Evolutionary conservation across 1,139 yeast species (phyloP).

Genomic region (Suhomyces chickasaworum): DNA sequence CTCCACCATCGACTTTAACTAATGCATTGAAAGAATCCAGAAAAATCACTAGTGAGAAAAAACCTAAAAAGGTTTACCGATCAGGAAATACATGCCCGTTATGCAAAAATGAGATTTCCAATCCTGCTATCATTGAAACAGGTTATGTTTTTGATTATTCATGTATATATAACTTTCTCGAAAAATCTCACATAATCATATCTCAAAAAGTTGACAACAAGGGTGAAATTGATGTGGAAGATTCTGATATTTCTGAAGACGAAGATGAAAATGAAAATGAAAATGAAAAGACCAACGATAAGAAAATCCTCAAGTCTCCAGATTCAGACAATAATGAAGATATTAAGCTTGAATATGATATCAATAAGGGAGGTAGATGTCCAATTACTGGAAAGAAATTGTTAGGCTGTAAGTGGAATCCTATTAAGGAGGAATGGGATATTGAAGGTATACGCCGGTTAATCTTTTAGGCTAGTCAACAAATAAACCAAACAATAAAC

Average conservation of each 20-base stretch:
- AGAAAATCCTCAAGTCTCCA: conserved; percentile 18
- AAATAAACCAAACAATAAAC: no score
- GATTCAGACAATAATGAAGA: neutral
- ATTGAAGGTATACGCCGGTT: conserved; percentile 74
- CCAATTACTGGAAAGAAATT: conserved; percentile 79
- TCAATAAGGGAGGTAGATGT: conserved; percentile 69
- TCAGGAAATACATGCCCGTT: conserved; percentile 62
- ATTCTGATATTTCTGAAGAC: conserved; percentile 19
- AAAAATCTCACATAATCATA: conserved; percentile 44
- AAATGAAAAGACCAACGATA: conserved; percentile 14
- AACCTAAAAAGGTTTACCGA: conserved; percentile 23
- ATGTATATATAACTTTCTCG: conserved; percentile 72
- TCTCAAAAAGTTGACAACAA: conserved; percentile 22
- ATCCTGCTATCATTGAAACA: conserved; percentile 88
- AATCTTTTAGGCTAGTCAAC: no score
- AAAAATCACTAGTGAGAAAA: conserved; percentile 7
- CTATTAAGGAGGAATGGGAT: conserved; percentile 63
- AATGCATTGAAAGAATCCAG: conserved; percentile 15
- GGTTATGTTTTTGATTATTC: conserved; percentile 90
- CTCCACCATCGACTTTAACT: conserved; percentile 49
- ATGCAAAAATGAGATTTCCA: conserved; percentile 65
- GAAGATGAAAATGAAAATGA: conserved; percentile 20
- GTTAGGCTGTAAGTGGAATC: conserved; percentile 70
- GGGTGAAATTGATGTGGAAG: conserved; percentile 21
- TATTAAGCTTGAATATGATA: conserved; percentile 20